phyloP scores from a whole-genome alignment of 495 filamentous ascomycete species.

The Penicillium turbatum region DNA sequence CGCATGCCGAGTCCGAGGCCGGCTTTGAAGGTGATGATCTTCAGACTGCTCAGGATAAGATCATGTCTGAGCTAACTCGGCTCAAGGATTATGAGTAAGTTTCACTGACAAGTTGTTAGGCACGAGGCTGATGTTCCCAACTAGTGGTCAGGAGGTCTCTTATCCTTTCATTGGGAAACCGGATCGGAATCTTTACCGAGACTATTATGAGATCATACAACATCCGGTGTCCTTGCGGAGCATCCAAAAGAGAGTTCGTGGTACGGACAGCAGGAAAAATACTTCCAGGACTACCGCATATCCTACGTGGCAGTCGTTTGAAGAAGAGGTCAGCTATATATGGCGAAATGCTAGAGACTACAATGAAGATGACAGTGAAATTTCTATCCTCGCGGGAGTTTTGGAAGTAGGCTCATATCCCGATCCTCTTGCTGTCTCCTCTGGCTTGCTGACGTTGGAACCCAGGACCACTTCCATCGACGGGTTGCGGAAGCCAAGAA shows the following conservation, averaged over 20 bases:
- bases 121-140: slow-evolving; percentile 9
- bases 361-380: slow-evolving; percentile 83
- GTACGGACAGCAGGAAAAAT: slow-evolving; percentile 59
- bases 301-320: slow-evolving; percentile 74
- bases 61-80: slow-evolving; percentile 61
- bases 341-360: slow-evolving; percentile 84
- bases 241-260: slow-evolving; percentile 66
- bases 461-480: slow-evolving; percentile 58
- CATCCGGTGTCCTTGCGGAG: slow-evolving; percentile 67
- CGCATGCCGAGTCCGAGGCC: slow-evolving; percentile 45
- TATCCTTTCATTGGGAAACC: slow-evolving; percentile 34
- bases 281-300: slow-evolving; percentile 65
- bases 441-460: slow-evolving; percentile 21
- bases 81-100: slow-evolving; percentile 59
- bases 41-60: slow-evolving; percentile 77
- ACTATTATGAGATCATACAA: slow-evolving; percentile 74
- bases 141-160: slow-evolving; percentile 29
- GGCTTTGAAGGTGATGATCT: slow-evolving; percentile 62
- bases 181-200: slow-evolving; percentile 34
- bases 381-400: slow-evolving; percentile 64
- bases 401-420: slow-evolving; percentile 57
- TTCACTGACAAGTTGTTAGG: background rate
- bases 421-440: background rate
- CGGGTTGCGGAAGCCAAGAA: slow-evolving; percentile 65
- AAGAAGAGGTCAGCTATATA: slow-evolving; percentile 69